Evolutionary conservation across 1,284 basidiomycete genomes (phyloP), one percentile per base, ranked within the genome.

Genomic region (Retiboletus flavoniger): DNA sequence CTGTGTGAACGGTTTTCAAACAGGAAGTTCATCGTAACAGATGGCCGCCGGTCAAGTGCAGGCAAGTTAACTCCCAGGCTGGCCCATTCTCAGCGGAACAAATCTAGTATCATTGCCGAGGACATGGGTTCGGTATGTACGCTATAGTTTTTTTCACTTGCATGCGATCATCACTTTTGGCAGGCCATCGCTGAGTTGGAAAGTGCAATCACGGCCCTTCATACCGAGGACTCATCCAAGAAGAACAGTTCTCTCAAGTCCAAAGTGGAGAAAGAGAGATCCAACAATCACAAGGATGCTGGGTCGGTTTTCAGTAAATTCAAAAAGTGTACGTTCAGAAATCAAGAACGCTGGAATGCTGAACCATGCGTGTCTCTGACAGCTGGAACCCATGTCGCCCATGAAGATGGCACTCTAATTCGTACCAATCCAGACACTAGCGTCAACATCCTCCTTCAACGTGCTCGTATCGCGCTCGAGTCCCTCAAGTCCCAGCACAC

Each of bases 401-500:
- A 63, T 21, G 68, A 69, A 51, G 67, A 71, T 49, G 67, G 64
- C 19, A 51, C 55, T 24, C 28, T 59, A 24, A 32, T 60, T 44
- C 66, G 57, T 35, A 48, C 49, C 21, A 57, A 55, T 42, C 36
- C 29, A 21, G 68, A 69, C 28, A 39, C 45, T 34, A 28, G 21
- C 32, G 13, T 49, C 29, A 53, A 56, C 7, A 24, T 46, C n/a
- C 60, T 60, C 36, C 67, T 76, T 45, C 74, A 79, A 55, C 77
- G 75, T 45, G 68, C 81, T 40, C 68, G 76, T 36, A 63, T 66
- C 14, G 74, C 76, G 2, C 67, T 89, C 24, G 75, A 78, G 32
- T 68, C 74, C n/a, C 75, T 89, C 53, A 87, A 82, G 70, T 63
- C 75, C 14, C 85, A 89, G 54, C 84, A 89, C 61, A 65, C 74